Percentiles rank a stretch among this genome's conserved stretches.
phyloP scores from a whole-genome alignment of 2,329 filamentous ascomycete genomes.

The Cercospora berteroae region DNA sequence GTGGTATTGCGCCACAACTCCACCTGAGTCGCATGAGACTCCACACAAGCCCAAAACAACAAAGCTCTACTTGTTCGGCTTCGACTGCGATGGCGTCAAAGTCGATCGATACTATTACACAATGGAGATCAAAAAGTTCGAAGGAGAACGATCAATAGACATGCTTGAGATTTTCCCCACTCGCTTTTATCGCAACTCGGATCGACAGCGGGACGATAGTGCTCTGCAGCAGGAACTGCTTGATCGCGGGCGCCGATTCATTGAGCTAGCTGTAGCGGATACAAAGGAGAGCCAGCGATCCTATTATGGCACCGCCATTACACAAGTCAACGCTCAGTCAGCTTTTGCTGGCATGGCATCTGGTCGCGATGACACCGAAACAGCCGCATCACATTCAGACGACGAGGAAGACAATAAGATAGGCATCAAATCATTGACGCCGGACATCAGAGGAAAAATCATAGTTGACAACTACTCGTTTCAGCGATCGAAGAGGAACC shows the following conservation, averaged over 20 bases:
- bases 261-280: background rate
- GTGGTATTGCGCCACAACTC: background rate
- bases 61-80: background rate
- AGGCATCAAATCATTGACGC: background rate
- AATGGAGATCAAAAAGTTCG: background rate
- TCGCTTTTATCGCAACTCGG: background rate
- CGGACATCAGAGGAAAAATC: background rate
- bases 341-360: background rate
- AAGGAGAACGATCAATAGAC: background rate
- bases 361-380: background rate
- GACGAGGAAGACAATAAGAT: background rate
- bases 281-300: background rate
- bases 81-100: background rate
- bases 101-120: background rate
- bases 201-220: background rate
- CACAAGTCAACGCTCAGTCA: background rate
- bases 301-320: constrained; percentile 4
- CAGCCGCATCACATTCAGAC: background rate
- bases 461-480: constrained; percentile 2
- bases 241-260: background rate
- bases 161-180: background rate
- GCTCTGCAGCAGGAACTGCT: background rate
- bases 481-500: background rate
- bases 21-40: background rate
- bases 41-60: background rate